Conservation (phyloP, 2,329 filamentous ascomycete species). For the Sodiomyces alkalinus region DNA sequence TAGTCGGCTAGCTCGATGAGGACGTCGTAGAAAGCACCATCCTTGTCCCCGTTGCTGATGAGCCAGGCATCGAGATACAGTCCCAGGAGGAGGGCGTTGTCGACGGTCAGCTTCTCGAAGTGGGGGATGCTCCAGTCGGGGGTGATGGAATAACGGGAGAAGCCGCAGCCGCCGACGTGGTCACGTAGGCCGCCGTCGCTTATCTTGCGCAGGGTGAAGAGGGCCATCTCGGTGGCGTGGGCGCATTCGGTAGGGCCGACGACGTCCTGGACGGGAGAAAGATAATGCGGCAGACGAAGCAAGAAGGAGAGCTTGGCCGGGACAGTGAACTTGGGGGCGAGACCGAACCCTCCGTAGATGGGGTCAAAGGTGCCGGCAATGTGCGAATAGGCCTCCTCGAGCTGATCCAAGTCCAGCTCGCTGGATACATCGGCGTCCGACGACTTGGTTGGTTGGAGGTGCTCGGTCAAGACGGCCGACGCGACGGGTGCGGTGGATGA, state of each 20-base stretch:
- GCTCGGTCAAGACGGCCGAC: conserved; percentile 12
- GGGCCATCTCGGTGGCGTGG: conserved; percentile 61
- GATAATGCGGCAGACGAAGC: conserved; percentile 57
- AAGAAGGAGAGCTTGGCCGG: conserved; percentile 75
- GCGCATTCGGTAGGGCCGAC: conserved; percentile 68
- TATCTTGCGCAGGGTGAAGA: conserved; percentile 68
- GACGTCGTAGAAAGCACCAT: conserved; percentile 60
- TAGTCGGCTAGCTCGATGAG: conserved; percentile 80
- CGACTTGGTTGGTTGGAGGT: not conserved
- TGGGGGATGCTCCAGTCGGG: conserved; percentile 87
- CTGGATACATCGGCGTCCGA: conserved; percentile 30
- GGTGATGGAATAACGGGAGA: conserved; percentile 72
- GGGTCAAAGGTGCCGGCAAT: conserved; percentile 71
- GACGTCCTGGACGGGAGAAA: conserved; percentile 63
- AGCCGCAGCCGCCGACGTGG: conserved; percentile 37
- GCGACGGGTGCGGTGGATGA: conserved; percentile 4
- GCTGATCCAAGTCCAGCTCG: conserved; percentile 71
- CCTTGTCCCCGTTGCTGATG: conserved; percentile 29
- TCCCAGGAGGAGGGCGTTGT: conserved; percentile 74
- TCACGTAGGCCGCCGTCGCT: conserved; percentile 38
- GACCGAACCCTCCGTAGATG: conserved; percentile 64
- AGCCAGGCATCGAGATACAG: conserved; percentile 81
- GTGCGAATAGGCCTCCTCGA: conserved; percentile 78
- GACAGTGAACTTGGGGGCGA: conserved; percentile 78
- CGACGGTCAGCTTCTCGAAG: conserved; percentile 94